phyloP scores from a whole-genome alignment of 257 asterid genomes.

The Craterostigma plantagineum region DNA sequence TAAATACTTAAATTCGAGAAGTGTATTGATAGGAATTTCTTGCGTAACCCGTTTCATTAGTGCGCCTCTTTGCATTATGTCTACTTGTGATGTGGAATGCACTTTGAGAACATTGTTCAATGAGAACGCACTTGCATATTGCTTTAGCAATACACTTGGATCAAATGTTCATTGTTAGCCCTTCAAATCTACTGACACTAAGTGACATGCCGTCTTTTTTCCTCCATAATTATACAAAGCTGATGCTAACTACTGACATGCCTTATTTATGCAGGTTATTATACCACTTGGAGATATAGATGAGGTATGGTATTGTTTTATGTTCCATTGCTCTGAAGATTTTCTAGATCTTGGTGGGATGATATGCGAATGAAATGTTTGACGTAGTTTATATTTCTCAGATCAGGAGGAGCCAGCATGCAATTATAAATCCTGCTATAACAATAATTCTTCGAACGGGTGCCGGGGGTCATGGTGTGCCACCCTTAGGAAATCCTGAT shows the following conservation, averaged over 20 bases:
- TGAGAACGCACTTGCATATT: too few species aligned
- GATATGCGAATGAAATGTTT: constrained; percentile 11
- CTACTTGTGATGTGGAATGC: too few species aligned
- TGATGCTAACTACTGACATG: not conserved
- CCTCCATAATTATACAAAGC: too few species aligned
- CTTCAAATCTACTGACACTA: too few species aligned
- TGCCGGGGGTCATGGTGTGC: constrained; percentile 99
- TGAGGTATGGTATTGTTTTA: constrained; percentile 47
- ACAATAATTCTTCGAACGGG: constrained; percentile 91
- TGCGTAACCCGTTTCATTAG: too few species aligned
- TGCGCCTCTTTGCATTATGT: too few species aligned
- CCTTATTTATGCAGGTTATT: constrained; percentile 43
- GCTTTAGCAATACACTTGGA: too few species aligned
- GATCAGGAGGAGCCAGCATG: constrained; percentile 90
- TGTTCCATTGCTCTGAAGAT: constrained; percentile 9
- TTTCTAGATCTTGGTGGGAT: constrained; percentile 15
- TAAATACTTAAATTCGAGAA: not conserved
- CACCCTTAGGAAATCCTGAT: constrained; percentile 97
- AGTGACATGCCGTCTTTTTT: too few species aligned
- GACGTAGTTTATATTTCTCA: constrained; percentile 15
- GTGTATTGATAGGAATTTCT: too few species aligned
- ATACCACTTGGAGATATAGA: constrained; percentile 81
- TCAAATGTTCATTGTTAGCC: too few species aligned
- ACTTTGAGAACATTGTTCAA: too few species aligned
- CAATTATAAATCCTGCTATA: constrained; percentile 83